Base-by-base conservation (phyloP, 2,329 filamentous ascomycete genomes). In the Fusarium nanum region DNA sequence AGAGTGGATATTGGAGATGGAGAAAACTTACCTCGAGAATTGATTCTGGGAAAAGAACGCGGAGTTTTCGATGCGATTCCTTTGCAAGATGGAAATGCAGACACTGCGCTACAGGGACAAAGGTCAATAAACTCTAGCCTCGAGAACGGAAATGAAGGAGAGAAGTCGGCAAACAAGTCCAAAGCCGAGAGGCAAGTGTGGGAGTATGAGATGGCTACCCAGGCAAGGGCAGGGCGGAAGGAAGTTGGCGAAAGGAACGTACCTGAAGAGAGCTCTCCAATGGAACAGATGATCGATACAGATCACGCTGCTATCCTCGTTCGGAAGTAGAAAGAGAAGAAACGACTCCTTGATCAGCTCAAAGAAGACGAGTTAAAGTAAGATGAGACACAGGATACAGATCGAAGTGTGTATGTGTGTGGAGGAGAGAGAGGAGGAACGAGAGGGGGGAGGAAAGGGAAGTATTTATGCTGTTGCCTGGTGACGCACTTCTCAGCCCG, bases 231-330 rank as follows among this genome's bases (percentile, higher is more conserved):
- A 30, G 45, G 13, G 30, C n/a, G 11, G 23, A 28, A 40, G 28
- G 20, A 54, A 28, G 25, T 11, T 23, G 32, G 14, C 41, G 20
- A 20, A 22, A 44, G 45, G 28, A 12, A 59, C 60, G n/a, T 60
- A 68, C 69, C 64, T 54, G 41, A 23, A 23, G 23, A 46, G 45
- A 46, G 54, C 44, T 40, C 52, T 49, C 40, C 49, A 34, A 56
- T 25, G 30, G 25, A 46, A 57, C 42, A 48, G 37, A 70, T 54
- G 56, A 57, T 37, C 25, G 22, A 60, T 61, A 70, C 59, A 67
- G 63, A 37, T 53, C n/a, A 59, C 30, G 67, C 27, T 71, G 56
- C 52, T 71, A 44, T 37, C 2, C 61, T 60, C 60, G 67, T 44
- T 34, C 34, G 7, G 62, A 46, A 44, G 22, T 56, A 30, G 41